These are phyloP conservation scores for Silene coronaria DNA, from an alignment of 179 eudicot genomes.

Conservation along the genomic window DNA sequence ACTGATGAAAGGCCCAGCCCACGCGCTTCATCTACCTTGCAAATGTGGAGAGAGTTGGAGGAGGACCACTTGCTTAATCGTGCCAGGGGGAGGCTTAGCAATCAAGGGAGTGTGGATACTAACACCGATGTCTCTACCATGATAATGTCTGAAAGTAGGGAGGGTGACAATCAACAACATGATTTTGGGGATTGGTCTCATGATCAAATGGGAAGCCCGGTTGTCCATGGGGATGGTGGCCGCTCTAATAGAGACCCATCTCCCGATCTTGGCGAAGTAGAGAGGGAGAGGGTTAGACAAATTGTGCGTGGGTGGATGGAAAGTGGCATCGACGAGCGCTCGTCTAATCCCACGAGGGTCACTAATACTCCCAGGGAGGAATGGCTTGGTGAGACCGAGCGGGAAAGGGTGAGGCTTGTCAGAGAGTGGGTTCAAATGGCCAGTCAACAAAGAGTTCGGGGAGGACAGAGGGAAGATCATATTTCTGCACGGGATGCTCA, in stretches of 20 bases:
- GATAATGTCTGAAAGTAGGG: conserved; percentile 47
- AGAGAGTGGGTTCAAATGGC: conserved; percentile 98
- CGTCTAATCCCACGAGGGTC: conserved; percentile 48
- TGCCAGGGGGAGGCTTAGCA: conserved; percentile 37
- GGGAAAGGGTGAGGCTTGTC: conserved; percentile 92
- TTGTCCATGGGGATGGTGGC: conserved; percentile 33
- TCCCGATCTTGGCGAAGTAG: conserved; percentile 90
- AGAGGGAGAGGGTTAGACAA: conserved; percentile 96
- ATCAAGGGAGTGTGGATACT: conserved; percentile 59
- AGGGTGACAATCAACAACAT: conserved; percentile 64
- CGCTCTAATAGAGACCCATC: conserved; percentile 79
- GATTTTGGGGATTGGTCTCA: conserved; percentile 47
- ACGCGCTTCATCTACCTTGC: conserved; percentile 72
- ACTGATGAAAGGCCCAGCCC: conserved; percentile 70
- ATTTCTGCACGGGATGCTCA: conserved; percentile 28
- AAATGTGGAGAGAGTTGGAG: conserved; percentile 99
- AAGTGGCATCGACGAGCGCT: conserved; percentile 58
- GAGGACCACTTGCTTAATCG: conserved; percentile 64
- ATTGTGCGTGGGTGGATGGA: conserved; percentile 95
- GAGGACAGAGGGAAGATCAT: conserved; percentile 60
- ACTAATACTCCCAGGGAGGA: conserved; percentile 62
- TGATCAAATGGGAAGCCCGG: not conserved
- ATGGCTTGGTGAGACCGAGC: conserved; percentile 97
- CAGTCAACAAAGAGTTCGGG: conserved; percentile 75
- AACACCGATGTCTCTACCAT: conserved; percentile 54